These are phyloP conservation scores for Daedalea quercina DNA, from an alignment of 768 basidiomycete genomes.

Conservation along the genomic window DNA sequence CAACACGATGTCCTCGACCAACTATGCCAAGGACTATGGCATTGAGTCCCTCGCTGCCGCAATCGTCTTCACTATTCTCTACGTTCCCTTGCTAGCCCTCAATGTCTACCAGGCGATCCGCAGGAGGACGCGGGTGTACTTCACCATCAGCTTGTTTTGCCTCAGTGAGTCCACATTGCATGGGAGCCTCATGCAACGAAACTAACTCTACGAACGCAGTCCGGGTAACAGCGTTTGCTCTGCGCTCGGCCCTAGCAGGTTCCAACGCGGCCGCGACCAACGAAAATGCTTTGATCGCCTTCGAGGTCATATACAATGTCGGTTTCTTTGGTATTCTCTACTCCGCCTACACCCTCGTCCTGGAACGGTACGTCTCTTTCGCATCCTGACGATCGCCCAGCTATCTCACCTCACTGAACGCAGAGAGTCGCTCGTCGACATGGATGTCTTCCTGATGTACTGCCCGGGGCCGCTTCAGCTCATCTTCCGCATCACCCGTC, in stretches of 20 bases:
- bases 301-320: slow-evolving; percentile 26
- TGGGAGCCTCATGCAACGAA: background rate
- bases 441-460: background rate
- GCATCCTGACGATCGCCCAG: background rate
- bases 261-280: slow-evolving; percentile 18
- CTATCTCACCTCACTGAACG: background rate
- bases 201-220: slow-evolving; percentile 15
- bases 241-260: slow-evolving; percentile 24
- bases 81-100: slow-evolving; percentile 20
- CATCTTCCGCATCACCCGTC: slow-evolving; percentile 10
- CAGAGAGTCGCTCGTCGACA: slow-evolving; percentile 4
- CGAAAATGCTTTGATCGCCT: slow-evolving; percentile 20
- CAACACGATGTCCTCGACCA: slow-evolving; percentile 1
- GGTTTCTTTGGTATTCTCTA: slow-evolving; percentile 31
- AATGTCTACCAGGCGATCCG: slow-evolving; percentile 16
- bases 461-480: background rate
- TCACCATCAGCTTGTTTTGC: slow-evolving; percentile 24
- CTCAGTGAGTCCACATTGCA: slow-evolving; percentile 14
- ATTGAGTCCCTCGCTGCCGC: slow-evolving; percentile 27
- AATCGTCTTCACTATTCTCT: slow-evolving; percentile 26
- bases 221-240: slow-evolving; percentile 23
- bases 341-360: slow-evolving; percentile 27
- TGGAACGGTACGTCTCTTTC: slow-evolving; percentile 21
- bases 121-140: slow-evolving; percentile 23
- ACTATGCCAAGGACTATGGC: slow-evolving; percentile 19